Evolutionary conservation across 306 rosid genomes (phyloP).

Genomic region (Dryas drummondii): DNA sequence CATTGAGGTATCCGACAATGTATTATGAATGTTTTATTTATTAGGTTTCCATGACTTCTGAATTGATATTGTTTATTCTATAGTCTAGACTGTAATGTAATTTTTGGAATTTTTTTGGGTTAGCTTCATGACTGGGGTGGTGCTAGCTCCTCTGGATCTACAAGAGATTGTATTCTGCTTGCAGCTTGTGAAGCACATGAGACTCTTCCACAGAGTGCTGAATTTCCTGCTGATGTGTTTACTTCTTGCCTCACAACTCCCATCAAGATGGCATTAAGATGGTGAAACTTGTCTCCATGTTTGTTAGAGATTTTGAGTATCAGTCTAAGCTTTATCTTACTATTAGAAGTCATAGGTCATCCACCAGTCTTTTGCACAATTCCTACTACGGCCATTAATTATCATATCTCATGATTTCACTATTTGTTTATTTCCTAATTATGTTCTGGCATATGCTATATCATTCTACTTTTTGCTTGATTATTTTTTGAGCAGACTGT

Average conservation of each 20-base stretch:
- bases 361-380: not conserved
- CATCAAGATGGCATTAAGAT: slow-evolving; percentile 95
- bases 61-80: not conserved
- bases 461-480: not conserved
- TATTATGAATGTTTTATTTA: not conserved
- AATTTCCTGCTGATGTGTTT: slow-evolving; percentile 97
- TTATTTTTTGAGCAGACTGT: too few species aligned
- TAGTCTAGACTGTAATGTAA: slow-evolving; percentile 1
- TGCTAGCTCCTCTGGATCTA: slow-evolving; percentile 63
- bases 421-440: not conserved
- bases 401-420: not conserved
- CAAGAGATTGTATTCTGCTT: slow-evolving; percentile 95
- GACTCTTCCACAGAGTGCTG: slow-evolving; percentile 97
- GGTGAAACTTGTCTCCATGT: slow-evolving; percentile 54
- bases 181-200: slow-evolving; percentile 98
- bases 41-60: not conserved
- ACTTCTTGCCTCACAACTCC: slow-evolving; percentile 99
- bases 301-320: slow-evolving; percentile 20
- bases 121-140: slow-evolving; percentile 84
- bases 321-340: slow-evolving; percentile 11
- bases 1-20: slow-evolving; percentile 54
- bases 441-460: not conserved
- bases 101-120: slow-evolving; percentile 28
- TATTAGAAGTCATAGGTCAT: not conserved
- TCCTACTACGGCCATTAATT: not conserved